Conservation (phyloP, 2,329 filamentous ascomycete genomes). For the Nigrospora osmanthi region DNA sequence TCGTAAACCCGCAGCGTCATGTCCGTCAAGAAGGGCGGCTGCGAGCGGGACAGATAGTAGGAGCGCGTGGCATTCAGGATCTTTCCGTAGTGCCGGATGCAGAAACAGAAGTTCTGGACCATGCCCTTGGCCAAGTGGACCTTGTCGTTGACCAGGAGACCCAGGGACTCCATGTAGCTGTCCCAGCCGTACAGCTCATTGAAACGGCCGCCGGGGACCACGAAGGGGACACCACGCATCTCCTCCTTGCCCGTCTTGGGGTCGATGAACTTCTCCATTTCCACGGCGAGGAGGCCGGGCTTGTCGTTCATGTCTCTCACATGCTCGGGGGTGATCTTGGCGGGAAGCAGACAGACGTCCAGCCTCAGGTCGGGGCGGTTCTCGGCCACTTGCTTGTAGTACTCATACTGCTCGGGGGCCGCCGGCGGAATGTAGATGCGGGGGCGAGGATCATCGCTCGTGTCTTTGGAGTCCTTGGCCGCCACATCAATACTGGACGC, state of each 20-base stretch:
- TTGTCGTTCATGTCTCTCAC: constrained; percentile 79
- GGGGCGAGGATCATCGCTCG: constrained; percentile 81
- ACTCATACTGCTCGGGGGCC: constrained; percentile 80
- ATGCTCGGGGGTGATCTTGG: constrained; percentile 71
- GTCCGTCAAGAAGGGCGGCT: constrained; percentile 94
- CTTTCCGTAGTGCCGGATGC: constrained; percentile 96
- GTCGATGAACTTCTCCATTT: constrained; percentile 70
- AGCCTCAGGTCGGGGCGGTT: constrained; percentile 77
- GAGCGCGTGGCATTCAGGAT: constrained; percentile 94
- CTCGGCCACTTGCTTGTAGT: constrained; percentile 74
- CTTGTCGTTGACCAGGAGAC: constrained; percentile 77
- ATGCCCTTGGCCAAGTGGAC: constrained; percentile 86
- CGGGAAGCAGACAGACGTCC: constrained; percentile 74
- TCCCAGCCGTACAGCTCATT: constrained; percentile 99
- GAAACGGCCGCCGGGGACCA: constrained; percentile 95
- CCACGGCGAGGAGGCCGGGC: constrained; percentile 83
- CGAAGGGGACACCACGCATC: constrained; percentile 77
- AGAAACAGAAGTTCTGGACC: constrained; percentile 96
- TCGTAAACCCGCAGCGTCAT: constrained; percentile 94
- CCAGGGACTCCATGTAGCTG: constrained; percentile 96
- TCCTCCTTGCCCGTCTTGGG: constrained; percentile 61
- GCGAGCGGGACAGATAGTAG: constrained; percentile 90
- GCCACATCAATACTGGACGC: constrained; percentile 80
- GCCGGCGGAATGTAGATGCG: constrained; percentile 85
- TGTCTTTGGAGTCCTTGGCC: constrained; percentile 87